Conservation (phyloP, 2,329 filamentous ascomycete species). For the Hypocrella siamensis region DNA sequence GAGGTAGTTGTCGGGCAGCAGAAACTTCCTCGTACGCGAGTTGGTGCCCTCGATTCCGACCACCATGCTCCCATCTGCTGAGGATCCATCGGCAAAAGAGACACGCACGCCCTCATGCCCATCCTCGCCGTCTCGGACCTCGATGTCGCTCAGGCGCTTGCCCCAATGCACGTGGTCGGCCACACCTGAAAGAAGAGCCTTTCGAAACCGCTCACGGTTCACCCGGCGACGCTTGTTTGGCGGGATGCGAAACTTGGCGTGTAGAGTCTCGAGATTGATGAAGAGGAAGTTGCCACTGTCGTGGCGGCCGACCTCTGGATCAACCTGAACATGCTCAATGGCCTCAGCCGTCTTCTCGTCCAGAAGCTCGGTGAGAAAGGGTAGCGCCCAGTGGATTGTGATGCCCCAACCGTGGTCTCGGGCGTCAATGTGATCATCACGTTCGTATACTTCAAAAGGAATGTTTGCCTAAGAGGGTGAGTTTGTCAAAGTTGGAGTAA, state of each 20-base stretch:
- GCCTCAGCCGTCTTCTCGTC: constrained; percentile 8
- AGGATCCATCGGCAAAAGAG: constrained; percentile 16
- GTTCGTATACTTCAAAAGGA: constrained; percentile 16
- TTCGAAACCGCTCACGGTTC: constrained; percentile 18
- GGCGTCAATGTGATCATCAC: constrained; percentile 11
- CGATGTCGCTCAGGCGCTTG: constrained; percentile 14
- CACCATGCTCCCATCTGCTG: constrained; percentile 16
- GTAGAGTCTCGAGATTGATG: constrained; percentile 21
- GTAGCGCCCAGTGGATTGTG: constrained; percentile 42
- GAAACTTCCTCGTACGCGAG: constrained; percentile 18
- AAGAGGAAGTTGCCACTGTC: constrained; percentile 23
- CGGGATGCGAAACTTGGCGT: constrained; percentile 21
- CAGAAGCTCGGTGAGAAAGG: constrained; percentile 11
- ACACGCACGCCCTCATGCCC: constrained; percentile 10
- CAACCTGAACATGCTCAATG: constrained; percentile 14
- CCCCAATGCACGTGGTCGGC: constrained; percentile 14
- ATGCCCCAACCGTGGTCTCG: constrained; percentile 39
- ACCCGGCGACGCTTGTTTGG: constrained; percentile 19
- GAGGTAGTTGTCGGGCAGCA: constrained; percentile 15
- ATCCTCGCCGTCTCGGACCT: constrained; percentile 7
- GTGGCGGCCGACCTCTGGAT: constrained; percentile 21
- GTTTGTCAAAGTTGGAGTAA: not conserved
- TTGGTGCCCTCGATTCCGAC: constrained; percentile 25
- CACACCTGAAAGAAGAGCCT: constrained; percentile 13
- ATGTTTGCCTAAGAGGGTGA: constrained; percentile 10